Evolutionary conservation across 1,284 basidiomycete genomes (phyloP).

Genomic region (Austroboletus niveus): DNA sequence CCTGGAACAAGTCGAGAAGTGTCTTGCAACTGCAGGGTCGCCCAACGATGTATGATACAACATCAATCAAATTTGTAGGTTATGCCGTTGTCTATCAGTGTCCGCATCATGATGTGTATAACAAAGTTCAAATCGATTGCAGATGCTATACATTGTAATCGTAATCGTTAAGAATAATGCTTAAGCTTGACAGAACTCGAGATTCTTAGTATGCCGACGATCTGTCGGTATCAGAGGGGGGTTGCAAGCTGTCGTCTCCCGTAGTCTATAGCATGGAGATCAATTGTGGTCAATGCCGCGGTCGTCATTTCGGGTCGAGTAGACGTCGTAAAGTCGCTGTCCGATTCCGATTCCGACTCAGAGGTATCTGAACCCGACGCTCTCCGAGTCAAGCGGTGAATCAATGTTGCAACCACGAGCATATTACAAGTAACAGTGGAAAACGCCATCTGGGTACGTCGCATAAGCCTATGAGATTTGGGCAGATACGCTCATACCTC

Average conservation of each 20-base stretch:
- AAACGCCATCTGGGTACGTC: constrained; percentile 11
- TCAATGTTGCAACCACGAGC: constrained; percentile 18
- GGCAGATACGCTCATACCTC: constrained; percentile 14
- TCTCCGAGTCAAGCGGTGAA: constrained; percentile 13
- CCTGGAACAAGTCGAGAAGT: constrained; percentile 87
- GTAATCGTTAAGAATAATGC: no score
- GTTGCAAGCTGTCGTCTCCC: neutral
- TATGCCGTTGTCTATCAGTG: neutral
- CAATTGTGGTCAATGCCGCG: constrained; percentile 9
- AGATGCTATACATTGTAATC: no score
- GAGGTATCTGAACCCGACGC: neutral
- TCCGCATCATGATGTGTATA: neutral
- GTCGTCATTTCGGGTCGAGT: neutral
- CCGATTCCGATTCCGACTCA: constrained; percentile 1
- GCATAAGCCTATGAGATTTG: constrained; percentile 3
- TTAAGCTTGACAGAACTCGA: neutral
- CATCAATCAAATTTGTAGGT: neutral
- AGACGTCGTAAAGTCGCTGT: constrained; percentile 6
- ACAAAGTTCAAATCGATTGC: neutral
- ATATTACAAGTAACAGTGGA: constrained; percentile 21
- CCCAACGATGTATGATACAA: neutral
- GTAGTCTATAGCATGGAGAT: neutral
- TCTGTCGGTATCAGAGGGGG: neutral
- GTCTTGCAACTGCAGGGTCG: constrained; percentile 52
- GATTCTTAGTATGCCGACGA: neutral